phyloP scores from a whole-genome alignment of 345 rosid genomes.

The Euphorbia lathyris region DNA sequence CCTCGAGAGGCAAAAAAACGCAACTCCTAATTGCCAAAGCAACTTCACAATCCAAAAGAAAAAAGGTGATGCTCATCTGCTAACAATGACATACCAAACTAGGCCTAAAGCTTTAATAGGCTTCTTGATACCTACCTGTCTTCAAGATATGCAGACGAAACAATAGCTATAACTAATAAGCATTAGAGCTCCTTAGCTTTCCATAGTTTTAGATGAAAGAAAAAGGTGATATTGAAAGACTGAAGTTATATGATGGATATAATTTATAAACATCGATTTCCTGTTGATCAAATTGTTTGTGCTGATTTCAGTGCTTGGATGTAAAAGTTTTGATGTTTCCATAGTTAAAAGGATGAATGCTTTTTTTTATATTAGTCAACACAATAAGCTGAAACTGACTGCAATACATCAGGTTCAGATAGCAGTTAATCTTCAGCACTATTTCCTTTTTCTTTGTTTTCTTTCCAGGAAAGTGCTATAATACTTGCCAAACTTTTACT shows the following conservation, averaged over 20 bases:
- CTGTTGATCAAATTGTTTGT: neutral
- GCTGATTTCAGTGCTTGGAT: neutral
- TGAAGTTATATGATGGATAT: neutral
- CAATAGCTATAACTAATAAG: neutral
- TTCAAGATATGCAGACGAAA: neutral
- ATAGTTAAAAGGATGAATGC: neutral
- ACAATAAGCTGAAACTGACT: neutral
- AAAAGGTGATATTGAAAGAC: neutral
- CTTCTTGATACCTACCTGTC: neutral
- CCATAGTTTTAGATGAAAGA: neutral
- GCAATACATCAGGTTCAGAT: neutral
- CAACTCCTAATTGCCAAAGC: no score
- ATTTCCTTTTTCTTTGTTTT: neutral
- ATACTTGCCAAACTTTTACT: slow-evolving; percentile 66
- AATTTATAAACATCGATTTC: neutral
- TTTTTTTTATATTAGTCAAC: neutral
- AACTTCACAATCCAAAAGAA: no score
- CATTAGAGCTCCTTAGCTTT: neutral
- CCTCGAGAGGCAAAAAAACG: no score
- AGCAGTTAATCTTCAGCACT: neutral
- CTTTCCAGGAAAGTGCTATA: slow-evolving; percentile 82
- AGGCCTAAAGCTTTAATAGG: neutral
- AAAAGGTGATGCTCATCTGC: neutral
- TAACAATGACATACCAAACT: no score
- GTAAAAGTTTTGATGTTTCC: neutral